Base-by-base conservation (phyloP, 371 early-diverging fungal species). In the Batrachochytrium dendrobatidis region DNA sequence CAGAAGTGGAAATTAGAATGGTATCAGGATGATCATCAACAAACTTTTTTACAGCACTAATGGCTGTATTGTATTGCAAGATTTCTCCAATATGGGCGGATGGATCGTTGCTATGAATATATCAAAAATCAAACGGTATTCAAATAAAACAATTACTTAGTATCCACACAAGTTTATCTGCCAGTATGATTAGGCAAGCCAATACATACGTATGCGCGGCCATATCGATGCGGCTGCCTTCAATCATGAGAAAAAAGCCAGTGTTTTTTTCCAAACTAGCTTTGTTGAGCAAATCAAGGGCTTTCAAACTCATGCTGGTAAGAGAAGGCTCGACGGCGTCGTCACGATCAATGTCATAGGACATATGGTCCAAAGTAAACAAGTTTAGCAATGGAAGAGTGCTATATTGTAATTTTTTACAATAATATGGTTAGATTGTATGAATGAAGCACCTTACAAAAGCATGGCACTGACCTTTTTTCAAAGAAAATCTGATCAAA, bases 231-330 rank as follows among this genome's bases (percentile, higher is more conserved):
- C 92, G 73, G 56, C 89, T 88, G 0, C 98, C 96, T 74, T 95
- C 98, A 64, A 97, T 84, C 92, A 97, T 89, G 51, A 97, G 59
- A 62, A 97, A 94, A 73, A 95, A 97, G 0, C 95, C 94, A 24
- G 60, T 70, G 12, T 29, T 29, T 1, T 80, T 73, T 15, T 82
- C 73, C 4, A 62, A 54, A 0, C 80, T 67, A 12, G 81, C 69
- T 0, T 55, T 30, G 32, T 73, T 73, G 7, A 95, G 70, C 3
- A 90, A 61, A 17, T 80, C 68, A 1, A 94, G 62, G 0, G 95
- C 95, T 33, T 82, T 87, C 2, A 59, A 34, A 0, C 94, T 68
- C 96, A 95, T 94, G 65, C 94, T 91, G 5, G 64, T 67, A 49
- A 97, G 71, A 33, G 91, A 81, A 0, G 98, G 96, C 62, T 94